Percentiles rank a stretch among this genome's conserved stretches.
phyloP scores from a whole-genome alignment of 2,329 filamentous ascomycete genomes.

The Trichoderma koningii region DNA sequence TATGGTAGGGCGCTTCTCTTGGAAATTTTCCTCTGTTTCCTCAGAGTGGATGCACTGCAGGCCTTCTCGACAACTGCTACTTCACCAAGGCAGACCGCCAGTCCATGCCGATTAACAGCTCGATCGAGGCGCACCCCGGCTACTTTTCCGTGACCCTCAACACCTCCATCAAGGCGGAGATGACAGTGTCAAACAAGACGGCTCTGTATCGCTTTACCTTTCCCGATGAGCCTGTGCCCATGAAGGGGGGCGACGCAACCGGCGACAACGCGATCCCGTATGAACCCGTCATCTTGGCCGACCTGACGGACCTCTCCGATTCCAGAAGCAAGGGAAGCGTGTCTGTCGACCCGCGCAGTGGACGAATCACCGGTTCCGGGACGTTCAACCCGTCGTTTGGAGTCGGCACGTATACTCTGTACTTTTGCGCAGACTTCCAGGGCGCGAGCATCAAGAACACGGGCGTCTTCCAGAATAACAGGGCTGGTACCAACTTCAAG shows the following conservation, averaged over 20 bases:
- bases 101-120: slow-evolving; percentile 51
- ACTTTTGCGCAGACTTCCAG: slow-evolving; percentile 62
- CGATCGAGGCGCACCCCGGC: slow-evolving; percentile 57
- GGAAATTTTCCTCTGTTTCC: slow-evolving; percentile 56
- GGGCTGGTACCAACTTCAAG: slow-evolving; percentile 49
- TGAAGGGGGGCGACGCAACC: slow-evolving; percentile 21
- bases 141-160: slow-evolving; percentile 61
- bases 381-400: slow-evolving; percentile 64
- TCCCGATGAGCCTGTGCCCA: slow-evolving; percentile 37
- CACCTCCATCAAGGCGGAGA: slow-evolving; percentile 60
- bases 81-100: slow-evolving; percentile 53
- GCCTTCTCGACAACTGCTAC: slow-evolving; percentile 51
- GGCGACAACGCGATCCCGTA: slow-evolving; percentile 27
- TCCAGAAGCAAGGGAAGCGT: slow-evolving; percentile 34
- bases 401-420: slow-evolving; percentile 56
- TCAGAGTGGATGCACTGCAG: slow-evolving; percentile 49
- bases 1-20: slow-evolving; percentile 44
- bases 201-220: slow-evolving; percentile 65
- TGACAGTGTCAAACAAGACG: slow-evolving; percentile 61
- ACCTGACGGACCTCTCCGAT: slow-evolving; percentile 58
- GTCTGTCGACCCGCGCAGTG: slow-evolving; percentile 45
- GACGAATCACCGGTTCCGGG: slow-evolving; percentile 61
- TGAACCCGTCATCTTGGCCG: slow-evolving; percentile 57
- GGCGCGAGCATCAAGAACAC: slow-evolving; percentile 55
- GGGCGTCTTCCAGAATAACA: slow-evolving; percentile 59